Conservation (phyloP, 441 rosid genomes). For the Erodium texanum region DNA sequence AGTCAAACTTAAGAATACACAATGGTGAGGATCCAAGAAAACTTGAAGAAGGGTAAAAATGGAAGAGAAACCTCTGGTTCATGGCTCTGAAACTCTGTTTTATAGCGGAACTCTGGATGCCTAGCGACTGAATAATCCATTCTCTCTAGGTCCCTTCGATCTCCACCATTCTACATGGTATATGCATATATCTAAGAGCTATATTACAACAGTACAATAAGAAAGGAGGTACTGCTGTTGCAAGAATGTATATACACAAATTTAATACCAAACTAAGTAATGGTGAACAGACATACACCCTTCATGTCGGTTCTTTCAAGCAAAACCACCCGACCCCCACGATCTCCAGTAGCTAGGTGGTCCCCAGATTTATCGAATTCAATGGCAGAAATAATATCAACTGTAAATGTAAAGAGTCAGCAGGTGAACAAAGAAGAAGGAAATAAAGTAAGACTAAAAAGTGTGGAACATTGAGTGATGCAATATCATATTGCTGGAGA, state of each 20-base stretch:
- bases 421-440: constrained; percentile 8
- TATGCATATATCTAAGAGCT: constrained; percentile 15
- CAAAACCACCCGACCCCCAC: constrained; percentile 65
- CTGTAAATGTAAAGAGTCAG: constrained; percentile 27
- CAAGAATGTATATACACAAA: constrained; percentile 16
- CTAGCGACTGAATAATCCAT: constrained; percentile 44
- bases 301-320: too few species aligned
- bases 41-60: too few species aligned
- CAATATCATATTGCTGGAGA: not conserved
- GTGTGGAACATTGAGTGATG: not conserved
- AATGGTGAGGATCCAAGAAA: too few species aligned
- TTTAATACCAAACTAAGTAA: too few species aligned
- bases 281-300: too few species aligned
- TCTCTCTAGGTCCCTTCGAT: constrained; percentile 65
- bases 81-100: constrained; percentile 97
- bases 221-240: too few species aligned
- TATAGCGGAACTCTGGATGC: constrained; percentile 68
- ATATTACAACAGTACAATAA: constrained; percentile 13
- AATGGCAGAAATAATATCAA: constrained; percentile 67
- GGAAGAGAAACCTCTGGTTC: constrained; percentile 69
- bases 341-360: constrained; percentile 74
- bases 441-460: not conserved
- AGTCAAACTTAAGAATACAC: too few species aligned
- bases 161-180: constrained; percentile 52
- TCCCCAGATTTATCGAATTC: constrained; percentile 66